These are phyloP conservation scores for rapeseed (Brassica napus) DNA, from an alignment of 345 rosid species.

Conservation along the genomic window Da-Ae NC_063451.1:47415001-47415500, in stretches of 20 bases:
- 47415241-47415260: conserved; percentile 47
- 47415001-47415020: conserved; percentile 14
- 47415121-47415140: neutral
- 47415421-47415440: conserved; percentile 11
- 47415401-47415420: conserved; percentile 11
- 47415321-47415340: neutral
- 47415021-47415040: conserved; percentile 72
- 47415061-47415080: neutral
- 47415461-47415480: conserved; percentile 26
- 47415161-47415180: conserved; percentile 48
- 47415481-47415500: conserved; percentile 31
- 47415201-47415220: conserved; percentile 97
- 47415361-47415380: neutral
- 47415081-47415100: neutral
- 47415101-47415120: neutral
- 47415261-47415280: conserved; percentile 45
- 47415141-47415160: neutral
- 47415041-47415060: conserved; percentile 39
- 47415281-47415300: conserved; percentile 23
- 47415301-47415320: conserved; percentile 30
- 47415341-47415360: neutral
- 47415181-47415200: conserved; percentile 81
- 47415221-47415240: conserved; percentile 72
- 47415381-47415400: neutral
- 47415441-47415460: conserved; percentile 8